Evolutionary conservation across 2,329 filamentous ascomycete genomes (phyloP).

Genomic region (Mariannaea sp.): DNA sequence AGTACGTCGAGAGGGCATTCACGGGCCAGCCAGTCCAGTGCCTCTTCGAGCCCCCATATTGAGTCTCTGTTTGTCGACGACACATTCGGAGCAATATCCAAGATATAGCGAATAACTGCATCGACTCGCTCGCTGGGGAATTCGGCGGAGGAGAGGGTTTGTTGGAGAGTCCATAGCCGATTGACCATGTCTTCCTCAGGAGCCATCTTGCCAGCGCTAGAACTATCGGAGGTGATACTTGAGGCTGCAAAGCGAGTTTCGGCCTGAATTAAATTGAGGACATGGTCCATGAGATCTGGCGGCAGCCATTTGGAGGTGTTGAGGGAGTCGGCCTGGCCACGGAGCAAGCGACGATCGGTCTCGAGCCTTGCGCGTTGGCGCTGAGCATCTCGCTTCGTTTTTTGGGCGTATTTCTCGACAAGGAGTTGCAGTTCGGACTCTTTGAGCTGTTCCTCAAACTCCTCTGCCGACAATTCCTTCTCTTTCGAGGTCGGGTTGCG

Average conservation of each 20-base stretch:
- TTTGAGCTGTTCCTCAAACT: slow-evolving; percentile 87
- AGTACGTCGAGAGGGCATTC: slow-evolving; percentile 72
- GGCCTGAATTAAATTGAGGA: slow-evolving; percentile 73
- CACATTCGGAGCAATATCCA: slow-evolving; percentile 69
- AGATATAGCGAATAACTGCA: slow-evolving; percentile 66
- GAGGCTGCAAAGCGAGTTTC: slow-evolving; percentile 65
- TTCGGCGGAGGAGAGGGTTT: slow-evolving; percentile 69
- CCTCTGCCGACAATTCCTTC: slow-evolving; percentile 74
- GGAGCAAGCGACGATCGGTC: slow-evolving; percentile 82
- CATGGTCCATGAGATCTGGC: slow-evolving; percentile 74
- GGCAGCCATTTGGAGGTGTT: slow-evolving; percentile 80
- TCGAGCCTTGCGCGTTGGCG: slow-evolving; percentile 79
- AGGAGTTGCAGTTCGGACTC: slow-evolving; percentile 87
- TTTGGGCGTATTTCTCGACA: slow-evolving; percentile 81
- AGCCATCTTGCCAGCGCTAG: slow-evolving; percentile 57
- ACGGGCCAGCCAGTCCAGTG: slow-evolving; percentile 87
- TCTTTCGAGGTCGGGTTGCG: slow-evolving; percentile 32
- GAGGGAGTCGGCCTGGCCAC: slow-evolving; percentile 75
- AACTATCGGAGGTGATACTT: slow-evolving; percentile 52
- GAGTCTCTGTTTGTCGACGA: slow-evolving; percentile 62
- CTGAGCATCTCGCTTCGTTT: slow-evolving; percentile 76
- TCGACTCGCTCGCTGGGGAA: slow-evolving; percentile 69
- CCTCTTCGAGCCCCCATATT: slow-evolving; percentile 86
- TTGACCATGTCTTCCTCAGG: slow-evolving; percentile 77
- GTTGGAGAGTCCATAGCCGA: slow-evolving; percentile 83